Base-by-base conservation (phyloP, 2,329 filamentous ascomycete species). In the Parastagonospora avenae region DNA sequence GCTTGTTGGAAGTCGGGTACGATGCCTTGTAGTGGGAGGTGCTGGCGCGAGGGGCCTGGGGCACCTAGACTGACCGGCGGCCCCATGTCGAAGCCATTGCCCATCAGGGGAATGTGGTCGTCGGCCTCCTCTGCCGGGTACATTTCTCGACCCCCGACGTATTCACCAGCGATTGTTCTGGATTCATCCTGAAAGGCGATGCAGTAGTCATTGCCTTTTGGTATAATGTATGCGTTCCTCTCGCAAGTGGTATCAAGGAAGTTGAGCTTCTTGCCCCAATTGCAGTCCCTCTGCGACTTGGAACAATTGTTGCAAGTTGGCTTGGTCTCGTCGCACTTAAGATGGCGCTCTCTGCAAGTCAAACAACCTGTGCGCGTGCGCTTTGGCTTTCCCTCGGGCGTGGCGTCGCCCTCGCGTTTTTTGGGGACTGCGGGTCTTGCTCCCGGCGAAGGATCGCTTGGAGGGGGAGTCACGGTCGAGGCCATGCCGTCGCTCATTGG, bases 131-230 rank as follows among this genome's bases (percentile, higher is more conserved):
- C 70, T 4, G 79, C 79, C 19, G 86, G 81, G 73, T 97, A 97
- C 55, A 85, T 85, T 58, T 85, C 83, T 19, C 87, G 76, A 0
- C 93, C 93, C 4, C 91, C 92, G 46, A 84, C 81, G 71, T 97
- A 97, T 70, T 96, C 92, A 1, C 90, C 93, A 6, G 93, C 93
- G 71, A 97, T 95, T 40, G 89, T 82, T 28, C 92, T 84, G 16
- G 92, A 97, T 70, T 97, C 92, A 68, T 97, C 93, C 64, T 89
- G 82, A 62, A 97, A 97, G 45, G 85, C 81, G 11, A 97, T 82
- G 68, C 81, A 80, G 82, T 88, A 91, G 44, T 90, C 87, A 1
- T 81, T 53, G 31, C 56, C 60, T 38, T 64, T 62, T 11, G 63
- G 61, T 7, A 70, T 62, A 5, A 68, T 41, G 83, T 82, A 9